Base-by-base conservation (phyloP, 148 eudicot species). In the Diospyros kaki region DNA sequence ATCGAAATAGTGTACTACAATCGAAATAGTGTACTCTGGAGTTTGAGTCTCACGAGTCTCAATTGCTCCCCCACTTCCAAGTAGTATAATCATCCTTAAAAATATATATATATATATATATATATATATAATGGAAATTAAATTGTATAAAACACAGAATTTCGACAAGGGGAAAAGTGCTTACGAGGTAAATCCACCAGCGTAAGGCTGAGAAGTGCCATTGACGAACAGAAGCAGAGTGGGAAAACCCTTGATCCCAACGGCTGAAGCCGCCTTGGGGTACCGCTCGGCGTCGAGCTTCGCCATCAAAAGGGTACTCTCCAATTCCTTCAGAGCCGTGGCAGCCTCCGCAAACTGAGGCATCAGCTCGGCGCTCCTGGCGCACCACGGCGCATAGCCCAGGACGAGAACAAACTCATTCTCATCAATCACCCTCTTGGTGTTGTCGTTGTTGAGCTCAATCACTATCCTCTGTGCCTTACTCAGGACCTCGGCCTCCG, bases 341-440 rank as follows among this genome's bases (percentile, higher is more conserved):
- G 98, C 98, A 65, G 98, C 94, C 80, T 91, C 86, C 6, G 98
- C 97, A 78, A 94, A 91, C 10, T 84, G 85, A 1, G 98, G 98
- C 98, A 94, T 94, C 2, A 94, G 66, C 74, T 94, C 98, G 73
- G 98, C 98, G 73, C 97, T 94, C 83, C 97, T 80, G 1, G 82
- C 81, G 69, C 93, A 88, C 98, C 98, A 91, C 7, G 98, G 98
- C 0, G 98, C 90, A 61, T 91, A 94, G 10, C 98, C 98, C 87
- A 94, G 51, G 7, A 94, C 80, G 51, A 94, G 62, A 73, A 90
- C 97, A 64, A 76, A 86, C 83, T 87, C 87, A 83, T 87, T 87
- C 39, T 63, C 86, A 6, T 83, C 75, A 70, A 94, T 80, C 1
- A 58, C 70, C 73, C 83, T 86, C 76, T 86, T 83, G 43, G 87